A percentile compares a stretch with the other conserved stretches of the same genome.
Conservation (phyloP, 805 yeast species). For the Candida yuanshanica region DNA sequence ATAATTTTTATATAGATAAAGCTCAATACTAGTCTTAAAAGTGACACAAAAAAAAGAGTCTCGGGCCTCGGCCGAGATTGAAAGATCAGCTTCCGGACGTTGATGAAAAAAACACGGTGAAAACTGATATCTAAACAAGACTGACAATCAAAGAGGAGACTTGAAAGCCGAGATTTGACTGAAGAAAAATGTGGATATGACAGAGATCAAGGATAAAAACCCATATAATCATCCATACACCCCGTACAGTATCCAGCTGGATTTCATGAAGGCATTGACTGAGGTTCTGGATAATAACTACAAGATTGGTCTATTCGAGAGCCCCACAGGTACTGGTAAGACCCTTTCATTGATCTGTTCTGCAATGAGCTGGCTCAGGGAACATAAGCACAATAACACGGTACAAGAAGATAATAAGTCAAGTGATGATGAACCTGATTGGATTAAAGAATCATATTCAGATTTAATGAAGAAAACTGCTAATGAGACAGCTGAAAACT, state of each 20-base stretch:
- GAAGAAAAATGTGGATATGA: not conserved
- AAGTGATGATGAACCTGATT: slow-evolving; percentile 58
- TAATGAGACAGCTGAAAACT: slow-evolving; percentile 23
- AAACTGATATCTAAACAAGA: no score
- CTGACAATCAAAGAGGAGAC: no score
- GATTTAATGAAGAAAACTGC: slow-evolving; percentile 23
- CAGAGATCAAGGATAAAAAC: not conserved
- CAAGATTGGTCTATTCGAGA: slow-evolving; percentile 79
- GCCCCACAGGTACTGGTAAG: slow-evolving; percentile 95
- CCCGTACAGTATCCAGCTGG: slow-evolving; percentile 75
- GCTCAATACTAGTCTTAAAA: no score
- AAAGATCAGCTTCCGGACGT: no score
- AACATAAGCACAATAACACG: slow-evolving; percentile 23
- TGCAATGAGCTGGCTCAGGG: slow-evolving; percentile 75
- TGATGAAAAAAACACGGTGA: no score
- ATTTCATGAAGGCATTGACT: slow-evolving; percentile 73
- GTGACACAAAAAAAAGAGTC: no score
- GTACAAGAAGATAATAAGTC: slow-evolving; percentile 34
- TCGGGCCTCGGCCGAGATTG: no score
- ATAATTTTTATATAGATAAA: no score
- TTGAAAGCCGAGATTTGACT: no score
- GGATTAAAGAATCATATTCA: slow-evolving; percentile 47
- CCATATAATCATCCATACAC: slow-evolving; percentile 67
- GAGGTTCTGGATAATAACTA: slow-evolving; percentile 46
- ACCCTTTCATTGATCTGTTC: slow-evolving; percentile 84